phyloP scores from a whole-genome alignment of 192 early-diverging fungal genomes.

The Podila clonocystis region DNA sequence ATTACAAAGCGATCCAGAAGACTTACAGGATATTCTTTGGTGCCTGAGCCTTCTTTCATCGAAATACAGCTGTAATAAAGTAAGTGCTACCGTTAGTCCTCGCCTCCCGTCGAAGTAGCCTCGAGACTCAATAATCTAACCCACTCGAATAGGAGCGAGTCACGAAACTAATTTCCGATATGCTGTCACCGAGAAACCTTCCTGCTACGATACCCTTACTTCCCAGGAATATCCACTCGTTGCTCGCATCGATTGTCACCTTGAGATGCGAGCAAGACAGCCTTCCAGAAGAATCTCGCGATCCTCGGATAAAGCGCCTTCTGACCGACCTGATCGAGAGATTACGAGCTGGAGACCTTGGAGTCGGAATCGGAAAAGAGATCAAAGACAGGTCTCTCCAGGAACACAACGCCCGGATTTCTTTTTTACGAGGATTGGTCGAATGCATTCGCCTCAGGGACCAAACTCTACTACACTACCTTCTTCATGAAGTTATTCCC shows the following conservation, averaged over 20 bases:
- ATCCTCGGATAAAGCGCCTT: conserved; percentile 7
- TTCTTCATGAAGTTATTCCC: conserved; percentile 39
- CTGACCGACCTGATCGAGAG: conserved; percentile 7
- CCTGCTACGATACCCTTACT: conserved; percentile 26
- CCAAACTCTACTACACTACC: conserved; percentile 6
- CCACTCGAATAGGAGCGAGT: conserved; percentile 22
- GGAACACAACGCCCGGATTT: conserved; percentile 12
- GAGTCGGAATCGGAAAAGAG: conserved; percentile 11
- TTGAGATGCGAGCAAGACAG: conserved; percentile 17
- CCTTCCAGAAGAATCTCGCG: conserved; percentile 14
- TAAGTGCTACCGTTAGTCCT: not conserved
- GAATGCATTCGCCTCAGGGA: conserved; percentile 29
- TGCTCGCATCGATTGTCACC: conserved; percentile 12
- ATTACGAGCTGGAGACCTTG: conserved; percentile 32
- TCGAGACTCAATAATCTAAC: not conserved
- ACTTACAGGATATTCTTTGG: conserved; percentile 37
- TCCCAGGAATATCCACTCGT: conserved; percentile 23
- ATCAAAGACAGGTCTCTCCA: not conserved
- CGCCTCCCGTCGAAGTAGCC: not conserved
- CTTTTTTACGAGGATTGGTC: conserved; percentile 29
- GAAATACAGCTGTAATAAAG: conserved; percentile 43
- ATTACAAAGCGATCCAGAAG: conserved; percentile 31
- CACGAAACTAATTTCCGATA: not conserved
- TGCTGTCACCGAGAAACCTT: conserved; percentile 7
- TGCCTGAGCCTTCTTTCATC: conserved; percentile 33